Percentiles rank a stretch among this genome's conserved stretches.
Conservation (phyloP, 768 basidiomycete genomes). For the Termitomyces sp. region DNA sequence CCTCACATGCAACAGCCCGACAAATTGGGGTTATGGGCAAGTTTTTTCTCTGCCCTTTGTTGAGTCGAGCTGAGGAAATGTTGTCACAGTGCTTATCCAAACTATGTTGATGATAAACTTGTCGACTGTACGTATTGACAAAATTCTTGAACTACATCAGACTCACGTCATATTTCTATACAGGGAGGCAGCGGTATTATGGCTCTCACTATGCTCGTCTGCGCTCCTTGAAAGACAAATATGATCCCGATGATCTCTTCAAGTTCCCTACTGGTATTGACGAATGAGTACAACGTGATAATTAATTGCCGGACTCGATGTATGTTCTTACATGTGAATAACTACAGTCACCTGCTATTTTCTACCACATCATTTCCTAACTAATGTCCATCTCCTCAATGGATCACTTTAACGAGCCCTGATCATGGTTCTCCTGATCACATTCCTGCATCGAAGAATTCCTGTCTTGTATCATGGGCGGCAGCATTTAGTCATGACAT, state of each 20-base stretch:
- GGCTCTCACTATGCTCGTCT: slow-evolving; percentile 25
- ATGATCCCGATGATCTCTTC: slow-evolving; percentile 33
- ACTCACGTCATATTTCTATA: not conserved
- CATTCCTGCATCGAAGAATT: too few relatives aligned
- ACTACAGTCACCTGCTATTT: too few relatives aligned
- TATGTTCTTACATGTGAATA: not conserved
- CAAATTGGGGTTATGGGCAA: slow-evolving; percentile 25
- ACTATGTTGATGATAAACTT: slow-evolving; percentile 33
- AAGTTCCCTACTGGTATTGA: slow-evolving; percentile 32
- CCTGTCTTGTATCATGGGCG: too few relatives aligned
- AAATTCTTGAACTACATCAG: not conserved
- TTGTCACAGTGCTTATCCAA: slow-evolving; percentile 23
- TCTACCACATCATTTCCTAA: too few relatives aligned
- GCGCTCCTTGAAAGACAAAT: slow-evolving; percentile 22
- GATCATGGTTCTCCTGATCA: too few relatives aligned
- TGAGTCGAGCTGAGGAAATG: not conserved
- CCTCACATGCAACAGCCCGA: slow-evolving; percentile 21
- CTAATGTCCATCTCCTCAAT: too few relatives aligned
- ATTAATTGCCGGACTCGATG: too few relatives aligned
- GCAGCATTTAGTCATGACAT: too few relatives aligned
- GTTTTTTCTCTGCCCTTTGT: not conserved
- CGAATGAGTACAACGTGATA: slow-evolving; percentile 15
- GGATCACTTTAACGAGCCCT: too few relatives aligned
- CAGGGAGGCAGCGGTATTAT: slow-evolving; percentile 30
- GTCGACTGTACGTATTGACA: slow-evolving; percentile 22